These are phyloP conservation scores for Taxillus chinensis DNA, from an alignment of 164 flowering plant species.

Conservation along the genomic window DNA sequence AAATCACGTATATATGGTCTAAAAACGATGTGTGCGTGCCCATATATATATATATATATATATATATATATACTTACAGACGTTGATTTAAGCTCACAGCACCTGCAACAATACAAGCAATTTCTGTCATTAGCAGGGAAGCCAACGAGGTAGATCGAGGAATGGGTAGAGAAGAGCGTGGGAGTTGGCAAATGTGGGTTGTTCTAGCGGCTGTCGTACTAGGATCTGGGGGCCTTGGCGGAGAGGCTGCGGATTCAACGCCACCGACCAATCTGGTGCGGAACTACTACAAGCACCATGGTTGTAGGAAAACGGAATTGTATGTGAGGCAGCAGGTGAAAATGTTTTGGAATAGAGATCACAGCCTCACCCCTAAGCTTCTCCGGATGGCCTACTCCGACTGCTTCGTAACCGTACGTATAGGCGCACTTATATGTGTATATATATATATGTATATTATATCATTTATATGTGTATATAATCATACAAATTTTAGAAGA, in stretches of 20 bases:
- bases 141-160: not conserved
- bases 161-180: conserved; percentile 1
- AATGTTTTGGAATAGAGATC: conserved; percentile 28
- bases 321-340: conserved; percentile 43
- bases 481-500: not conserved
- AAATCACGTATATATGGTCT: too few relatives aligned
- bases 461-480: not conserved
- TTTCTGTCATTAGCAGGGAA: conserved; percentile 4
- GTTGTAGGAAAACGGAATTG: conserved; percentile 38
- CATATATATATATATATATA: too few relatives aligned
- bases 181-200: not conserved
- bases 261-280: conserved; percentile 25
- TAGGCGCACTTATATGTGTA: not conserved
- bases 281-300: conserved; percentile 41
- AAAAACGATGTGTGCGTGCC: too few relatives aligned
- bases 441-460: not conserved
- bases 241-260: conserved; percentile 20
- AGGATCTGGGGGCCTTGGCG: not conserved
- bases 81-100: too few relatives aligned
- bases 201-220: conserved; percentile 5
- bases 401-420: conserved; percentile 53
- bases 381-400: conserved; percentile 62
- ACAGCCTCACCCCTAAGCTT: conserved; percentile 39
- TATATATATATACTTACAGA: too few relatives aligned
- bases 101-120: too few relatives aligned